Percentiles rank a stretch among this genome's conserved stretches.
phyloP scores from a whole-genome alignment of 441 rosid species.

The Adansonia gregorii region DNA sequence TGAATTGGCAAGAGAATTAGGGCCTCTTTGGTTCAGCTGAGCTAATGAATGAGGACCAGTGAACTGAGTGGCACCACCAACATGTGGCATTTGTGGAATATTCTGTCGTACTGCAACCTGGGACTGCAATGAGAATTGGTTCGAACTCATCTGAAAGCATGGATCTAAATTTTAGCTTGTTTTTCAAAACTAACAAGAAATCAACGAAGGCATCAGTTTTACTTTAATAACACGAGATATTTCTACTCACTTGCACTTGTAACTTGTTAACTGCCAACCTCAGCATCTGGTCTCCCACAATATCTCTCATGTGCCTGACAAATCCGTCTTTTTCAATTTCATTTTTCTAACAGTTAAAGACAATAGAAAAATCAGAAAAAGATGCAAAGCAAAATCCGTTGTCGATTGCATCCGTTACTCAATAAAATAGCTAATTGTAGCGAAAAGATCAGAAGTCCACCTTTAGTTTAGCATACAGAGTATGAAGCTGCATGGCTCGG shows the following conservation, averaged over 20 bases:
- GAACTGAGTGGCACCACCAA: slow-evolving; percentile 42
- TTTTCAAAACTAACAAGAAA: slow-evolving; percentile 10
- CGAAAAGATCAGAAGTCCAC: slow-evolving; percentile 39
- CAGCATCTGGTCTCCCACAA: slow-evolving; percentile 90
- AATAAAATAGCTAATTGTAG: slow-evolving; percentile 19
- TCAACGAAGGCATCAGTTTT: slow-evolving; percentile 8
- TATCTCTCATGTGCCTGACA: slow-evolving; percentile 75
- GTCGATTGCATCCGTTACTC: slow-evolving; percentile 14
- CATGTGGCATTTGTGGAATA: slow-evolving; percentile 50
- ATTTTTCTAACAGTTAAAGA: slow-evolving; percentile 60
- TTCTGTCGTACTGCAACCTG: slow-evolving; percentile 53
- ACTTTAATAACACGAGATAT: neutral
- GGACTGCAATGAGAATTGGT: slow-evolving; percentile 55
- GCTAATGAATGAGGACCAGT: slow-evolving; percentile 43
- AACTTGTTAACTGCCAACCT: slow-evolving; percentile 68
- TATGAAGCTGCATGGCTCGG: slow-evolving; percentile 87
- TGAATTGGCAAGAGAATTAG: slow-evolving; percentile 36
- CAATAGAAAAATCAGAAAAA: slow-evolving; percentile 11
- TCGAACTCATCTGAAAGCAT: slow-evolving; percentile 52
- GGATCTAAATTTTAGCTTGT: slow-evolving; percentile 29
- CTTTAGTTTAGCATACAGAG: slow-evolving; percentile 69
- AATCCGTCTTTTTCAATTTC: slow-evolving; percentile 83
- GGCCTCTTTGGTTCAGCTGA: slow-evolving; percentile 40
- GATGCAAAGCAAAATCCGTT: neutral
- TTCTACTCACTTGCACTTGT: slow-evolving; percentile 57